phyloP scores from a whole-genome alignment of 1,139 yeast species.

The Blastobotrys arbuscula region DNA sequence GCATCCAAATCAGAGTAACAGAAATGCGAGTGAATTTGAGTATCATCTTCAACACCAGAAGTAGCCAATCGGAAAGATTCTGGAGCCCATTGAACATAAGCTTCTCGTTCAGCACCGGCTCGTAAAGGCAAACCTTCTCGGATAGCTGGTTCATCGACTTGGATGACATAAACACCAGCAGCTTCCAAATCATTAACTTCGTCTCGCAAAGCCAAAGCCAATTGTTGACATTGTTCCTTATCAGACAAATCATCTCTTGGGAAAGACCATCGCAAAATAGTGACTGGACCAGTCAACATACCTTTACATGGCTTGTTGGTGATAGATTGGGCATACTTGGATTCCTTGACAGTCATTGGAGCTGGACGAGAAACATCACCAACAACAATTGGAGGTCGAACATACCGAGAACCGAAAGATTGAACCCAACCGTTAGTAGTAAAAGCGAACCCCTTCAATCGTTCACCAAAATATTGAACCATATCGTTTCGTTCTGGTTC shows the following conservation, averaged over 20 bases:
- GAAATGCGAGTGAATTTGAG: constrained; percentile 99
- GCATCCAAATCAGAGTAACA: constrained; percentile 99
- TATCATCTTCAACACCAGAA: constrained; percentile 90
- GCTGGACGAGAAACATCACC: constrained; percentile 99
- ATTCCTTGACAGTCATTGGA: constrained; percentile 98
- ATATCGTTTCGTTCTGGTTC: constrained; percentile 99
- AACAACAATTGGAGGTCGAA: constrained; percentile 98
- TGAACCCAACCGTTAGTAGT: constrained; percentile 99
- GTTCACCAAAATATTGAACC: constrained; percentile 99
- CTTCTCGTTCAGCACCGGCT: constrained; percentile 95
- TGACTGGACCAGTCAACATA: constrained; percentile 99
- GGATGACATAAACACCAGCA: constrained; percentile 96
- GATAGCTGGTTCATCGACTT: constrained; percentile 99
- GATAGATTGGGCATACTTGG: constrained; percentile 96
- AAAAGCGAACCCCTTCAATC: constrained; percentile 95
- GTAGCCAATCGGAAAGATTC: constrained; percentile 99
- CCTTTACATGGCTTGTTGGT: constrained; percentile 97
- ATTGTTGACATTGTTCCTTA: constrained; percentile 93
- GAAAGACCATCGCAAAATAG: constrained; percentile 99
- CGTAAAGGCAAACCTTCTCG: constrained; percentile 99
- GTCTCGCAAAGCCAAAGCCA: constrained; percentile 96
- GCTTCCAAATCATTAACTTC: constrained; percentile 97
- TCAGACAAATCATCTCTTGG: constrained; percentile 98
- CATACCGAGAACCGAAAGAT: constrained; percentile 99
- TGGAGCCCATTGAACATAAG: constrained; percentile 98